phyloP scores from a whole-genome alignment of 1,284 basidiomycete genomes.

The Tausonia pullulans region DNA sequence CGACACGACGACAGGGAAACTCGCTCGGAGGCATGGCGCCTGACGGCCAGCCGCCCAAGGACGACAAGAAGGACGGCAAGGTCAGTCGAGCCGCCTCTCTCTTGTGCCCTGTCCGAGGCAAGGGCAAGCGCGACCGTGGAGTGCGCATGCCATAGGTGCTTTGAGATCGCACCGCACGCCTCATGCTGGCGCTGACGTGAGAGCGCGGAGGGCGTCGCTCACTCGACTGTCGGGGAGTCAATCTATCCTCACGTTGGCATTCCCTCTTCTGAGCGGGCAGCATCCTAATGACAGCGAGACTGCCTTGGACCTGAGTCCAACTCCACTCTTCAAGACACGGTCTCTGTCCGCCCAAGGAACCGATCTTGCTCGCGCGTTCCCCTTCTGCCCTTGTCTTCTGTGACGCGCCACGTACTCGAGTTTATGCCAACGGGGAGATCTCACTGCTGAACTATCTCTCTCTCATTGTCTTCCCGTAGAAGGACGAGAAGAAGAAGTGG shows the following conservation, averaged over 20 bases:
- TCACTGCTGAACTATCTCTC: not conserved
- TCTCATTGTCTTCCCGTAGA: conserved; percentile 33
- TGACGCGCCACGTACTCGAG: too few relatives aligned
- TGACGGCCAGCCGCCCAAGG: conserved; percentile 14
- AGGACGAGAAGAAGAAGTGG: conserved; percentile 76
- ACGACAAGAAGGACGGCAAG: conserved; percentile 17
- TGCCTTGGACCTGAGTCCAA: too few relatives aligned
- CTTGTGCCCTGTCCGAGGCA: not conserved
- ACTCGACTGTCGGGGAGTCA: too few relatives aligned
- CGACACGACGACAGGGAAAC: conserved; percentile 14
- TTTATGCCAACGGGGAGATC: not conserved
- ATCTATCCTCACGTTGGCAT: too few relatives aligned
- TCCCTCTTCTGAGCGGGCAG: too few relatives aligned
- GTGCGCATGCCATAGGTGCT: too few relatives aligned
- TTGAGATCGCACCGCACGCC: not conserved
- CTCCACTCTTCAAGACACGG: too few relatives aligned
- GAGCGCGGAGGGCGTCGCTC: too few relatives aligned
- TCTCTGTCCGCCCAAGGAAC: too few relatives aligned
- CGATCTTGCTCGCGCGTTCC: too few relatives aligned
- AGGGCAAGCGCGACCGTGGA: not conserved
- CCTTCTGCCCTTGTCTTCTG: not conserved
- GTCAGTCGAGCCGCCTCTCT: not conserved
- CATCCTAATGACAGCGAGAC: too few relatives aligned
- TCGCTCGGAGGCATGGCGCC: conserved; percentile 18
- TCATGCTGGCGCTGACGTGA: not conserved